Evolutionary conservation across 2,329 filamentous ascomycete genomes (phyloP).

Genomic region (Pseudocercospora macadamiae): DNA sequence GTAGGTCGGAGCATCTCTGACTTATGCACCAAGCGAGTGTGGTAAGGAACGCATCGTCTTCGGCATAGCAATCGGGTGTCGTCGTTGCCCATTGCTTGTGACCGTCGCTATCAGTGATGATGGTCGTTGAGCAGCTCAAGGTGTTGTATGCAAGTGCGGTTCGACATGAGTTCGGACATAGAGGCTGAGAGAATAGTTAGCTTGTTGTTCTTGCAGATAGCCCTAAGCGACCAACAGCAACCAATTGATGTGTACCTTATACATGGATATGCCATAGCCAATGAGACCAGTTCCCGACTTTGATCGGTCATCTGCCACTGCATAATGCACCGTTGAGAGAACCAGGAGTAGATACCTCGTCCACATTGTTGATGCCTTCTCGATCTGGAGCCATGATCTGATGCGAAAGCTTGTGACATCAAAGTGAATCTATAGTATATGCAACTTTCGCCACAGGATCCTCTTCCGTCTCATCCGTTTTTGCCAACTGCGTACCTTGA

Average conservation of each 20-base stretch:
- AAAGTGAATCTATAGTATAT: no score
- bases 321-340: background rate
- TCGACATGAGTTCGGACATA: slow-evolving; percentile 26
- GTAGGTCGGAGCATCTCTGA: slow-evolving; percentile 25
- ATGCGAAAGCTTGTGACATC: no score
- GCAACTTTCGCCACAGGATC: no score
- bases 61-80: slow-evolving; percentile 34
- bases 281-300: slow-evolving; percentile 19
- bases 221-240: no score
- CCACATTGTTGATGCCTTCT: background rate
- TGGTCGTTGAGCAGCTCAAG: slow-evolving; percentile 15
- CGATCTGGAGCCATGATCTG: no score
- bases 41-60: slow-evolving; percentile 29
- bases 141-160: slow-evolving; percentile 13
- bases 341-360: background rate
- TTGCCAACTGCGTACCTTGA: no score
- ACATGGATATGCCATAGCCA: slow-evolving; percentile 28
- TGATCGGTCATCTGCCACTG: background rate
- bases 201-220: no score
- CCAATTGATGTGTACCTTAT: slow-evolving; percentile 8
- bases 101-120: slow-evolving; percentile 2
- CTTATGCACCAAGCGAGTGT: slow-evolving; percentile 34
- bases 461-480: no score
- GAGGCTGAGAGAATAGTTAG: slow-evolving; percentile 14
- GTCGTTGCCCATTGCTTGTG: slow-evolving; percentile 7